Evolutionary conservation across 2,329 filamentous ascomycete genomes (phyloP).

Genomic region (Sodiomyces alkalinus): DNA sequence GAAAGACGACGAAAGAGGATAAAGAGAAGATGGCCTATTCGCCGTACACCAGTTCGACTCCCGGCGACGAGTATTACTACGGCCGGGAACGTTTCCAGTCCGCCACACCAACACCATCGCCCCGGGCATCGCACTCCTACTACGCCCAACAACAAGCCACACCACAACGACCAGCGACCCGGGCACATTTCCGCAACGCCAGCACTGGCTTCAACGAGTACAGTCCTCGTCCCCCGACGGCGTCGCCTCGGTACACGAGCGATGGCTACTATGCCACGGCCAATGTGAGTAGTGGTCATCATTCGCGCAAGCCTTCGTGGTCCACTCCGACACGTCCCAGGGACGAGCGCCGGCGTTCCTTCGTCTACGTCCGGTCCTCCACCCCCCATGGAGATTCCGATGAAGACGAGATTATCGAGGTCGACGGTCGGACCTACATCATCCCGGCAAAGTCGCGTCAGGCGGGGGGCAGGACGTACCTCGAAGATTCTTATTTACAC

Average conservation of each 20-base stretch:
- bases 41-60: slow-evolving; percentile 29
- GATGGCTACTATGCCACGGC: slow-evolving; percentile 47
- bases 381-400: slow-evolving; percentile 46
- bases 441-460: slow-evolving; percentile 32
- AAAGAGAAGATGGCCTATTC: slow-evolving; percentile 15
- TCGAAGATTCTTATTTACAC: slow-evolving; percentile 12
- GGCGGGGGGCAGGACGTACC: slow-evolving; percentile 13
- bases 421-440: slow-evolving; percentile 36
- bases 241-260: slow-evolving; percentile 47
- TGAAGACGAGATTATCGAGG: slow-evolving; percentile 45
- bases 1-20: slow-evolving; percentile 14
- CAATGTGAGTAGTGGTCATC: slow-evolving; percentile 45
- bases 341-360: slow-evolving; percentile 41
- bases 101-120: slow-evolving; percentile 42
- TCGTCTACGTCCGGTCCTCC: slow-evolving; percentile 43
- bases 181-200: slow-evolving; percentile 30
- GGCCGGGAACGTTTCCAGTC: slow-evolving; percentile 33
- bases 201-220: slow-evolving; percentile 26
- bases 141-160: slow-evolving; percentile 20
- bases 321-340: slow-evolving; percentile 25
- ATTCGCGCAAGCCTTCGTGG: slow-evolving; percentile 31
- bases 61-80: slow-evolving; percentile 36
- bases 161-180: slow-evolving; percentile 38
- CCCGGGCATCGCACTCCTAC: slow-evolving; percentile 34
- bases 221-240: slow-evolving; percentile 31